A percentile compares a stretch with the other conserved stretches of the same genome.
These are phyloP conservation scores for Fusarium tupiense DNA, from an alignment of 2,329 filamentous ascomycete genomes.

Conservation along the genomic window DNA sequence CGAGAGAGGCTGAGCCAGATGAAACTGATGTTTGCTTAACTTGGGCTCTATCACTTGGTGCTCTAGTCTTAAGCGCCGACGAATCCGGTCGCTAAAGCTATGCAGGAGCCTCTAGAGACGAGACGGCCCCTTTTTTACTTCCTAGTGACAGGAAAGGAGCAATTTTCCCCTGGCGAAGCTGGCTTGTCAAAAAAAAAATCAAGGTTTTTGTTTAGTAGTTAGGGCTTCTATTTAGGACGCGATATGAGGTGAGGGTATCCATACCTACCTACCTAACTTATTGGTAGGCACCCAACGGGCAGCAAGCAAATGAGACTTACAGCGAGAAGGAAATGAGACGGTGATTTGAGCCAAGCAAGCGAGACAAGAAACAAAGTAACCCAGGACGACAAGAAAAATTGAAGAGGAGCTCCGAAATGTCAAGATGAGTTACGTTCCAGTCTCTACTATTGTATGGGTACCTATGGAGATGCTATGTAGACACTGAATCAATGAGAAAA, in stretches of 20 bases:
- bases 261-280: slow-evolving; percentile 3
- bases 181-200: slow-evolving; percentile 4
- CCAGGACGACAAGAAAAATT: slow-evolving; percentile 20
- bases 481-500: neutral
- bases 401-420: slow-evolving; percentile 10
- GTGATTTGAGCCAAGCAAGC: slow-evolving; percentile 27
- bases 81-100: slow-evolving; percentile 30
- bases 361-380: slow-evolving; percentile 31
- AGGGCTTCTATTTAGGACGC: neutral
- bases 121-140: slow-evolving; percentile 16
- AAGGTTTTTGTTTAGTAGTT: neutral
- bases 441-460: slow-evolving; percentile 6
- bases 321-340: slow-evolving; percentile 31
- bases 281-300: slow-evolving; percentile 30
- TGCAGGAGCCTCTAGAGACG: slow-evolving; percentile 16
- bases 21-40: slow-evolving; percentile 14
- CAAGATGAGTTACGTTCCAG: slow-evolving; percentile 29
- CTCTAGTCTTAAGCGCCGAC: slow-evolving; percentile 28
- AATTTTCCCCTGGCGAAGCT: neutral
- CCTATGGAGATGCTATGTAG: neutral
- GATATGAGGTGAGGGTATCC: slow-evolving; percentile 29
- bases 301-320: slow-evolving; percentile 36
- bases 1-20: slow-evolving; percentile 37
- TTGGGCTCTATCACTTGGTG: neutral
- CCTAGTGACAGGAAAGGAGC: neutral